Evolutionary conservation across 192 early-diverging fungal genomes (phyloP).

Genomic region (Coemansia guatemalensis): DNA sequence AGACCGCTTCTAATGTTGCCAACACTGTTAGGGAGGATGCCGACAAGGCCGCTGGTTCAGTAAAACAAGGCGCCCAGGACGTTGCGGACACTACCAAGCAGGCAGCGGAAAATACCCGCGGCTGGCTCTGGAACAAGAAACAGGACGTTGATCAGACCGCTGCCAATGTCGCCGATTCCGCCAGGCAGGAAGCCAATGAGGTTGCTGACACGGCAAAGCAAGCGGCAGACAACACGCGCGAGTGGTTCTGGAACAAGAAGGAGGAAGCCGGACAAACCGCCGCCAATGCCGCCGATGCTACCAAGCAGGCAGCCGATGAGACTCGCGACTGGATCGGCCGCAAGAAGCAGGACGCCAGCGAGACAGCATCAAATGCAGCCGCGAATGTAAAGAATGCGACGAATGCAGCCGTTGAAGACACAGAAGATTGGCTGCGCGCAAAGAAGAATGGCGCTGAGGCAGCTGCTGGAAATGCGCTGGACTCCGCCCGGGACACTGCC

Average conservation of each 20-base stretch:
- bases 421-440: conserved; percentile 9
- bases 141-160: conserved; percentile 17
- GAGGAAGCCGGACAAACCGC: conserved; percentile 1
- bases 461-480: conserved; percentile 1
- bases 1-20: conserved; percentile 8
- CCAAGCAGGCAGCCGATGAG: conserved; percentile 14
- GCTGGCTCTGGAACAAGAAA: conserved; percentile 32
- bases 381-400: not conserved
- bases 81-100: conserved; percentile 14
- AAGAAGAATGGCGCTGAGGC: conserved; percentile 5
- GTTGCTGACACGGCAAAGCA: conserved; percentile 14
- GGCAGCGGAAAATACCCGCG: conserved; percentile 12
- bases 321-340: conserved; percentile 14
- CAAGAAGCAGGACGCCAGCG: conserved; percentile 15
- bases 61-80: conserved; percentile 7
- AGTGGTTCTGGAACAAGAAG: conserved; percentile 14
- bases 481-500: conserved; percentile 1
- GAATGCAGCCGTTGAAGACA: not conserved
- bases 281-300: conserved; percentile 10
- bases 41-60: not conserved
- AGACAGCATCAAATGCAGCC: conserved; percentile 5
- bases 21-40: conserved; percentile 13
- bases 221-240: conserved; percentile 12
- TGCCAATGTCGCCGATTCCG: conserved; percentile 9
- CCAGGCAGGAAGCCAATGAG: conserved; percentile 11